Evolutionary conservation across 306 rosid genomes (phyloP), one percentile per base, ranked within the genome.

Genomic region (Lablab purpureus): DNA sequence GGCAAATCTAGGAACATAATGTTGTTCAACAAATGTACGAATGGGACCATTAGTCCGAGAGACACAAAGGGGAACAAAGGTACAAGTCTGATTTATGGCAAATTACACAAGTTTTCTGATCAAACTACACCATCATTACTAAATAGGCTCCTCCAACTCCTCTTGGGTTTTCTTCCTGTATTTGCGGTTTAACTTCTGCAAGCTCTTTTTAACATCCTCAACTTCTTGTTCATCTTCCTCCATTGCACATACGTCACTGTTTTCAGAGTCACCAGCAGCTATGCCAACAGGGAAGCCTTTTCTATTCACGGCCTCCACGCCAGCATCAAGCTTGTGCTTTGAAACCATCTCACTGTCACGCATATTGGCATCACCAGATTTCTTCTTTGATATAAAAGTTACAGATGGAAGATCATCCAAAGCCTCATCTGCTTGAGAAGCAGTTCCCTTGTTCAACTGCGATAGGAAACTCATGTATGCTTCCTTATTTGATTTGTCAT

Each of bases 301-400:
- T 70, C 23, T 85, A 69, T 63, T 81, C 52, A 67, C 17, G 3
- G 49, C n/a, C 75, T 83, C 90, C 88, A 85, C 85, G 21, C 77
- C 74, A 27, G 52, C 76, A 45, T 87, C 94, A 52, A 41, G 76
- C 77, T 80, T 90, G 40, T 43, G 84, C 80, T 86, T 85, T 4
- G 77, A 47, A 27, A 77, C 83, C 27, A 84, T 27, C 71, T 88
- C 83, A 45, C 37, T 77, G 77, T 89, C 97, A 5, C 70, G 73
- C 99, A 90, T 89, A 28, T 68, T 32, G 17, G 88, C 78, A 87
- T 88, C 94, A 18, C 80, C 82, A 6, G 85, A 70, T 90, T 90
- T 95, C 94, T 87, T 95, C 82, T 87, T 95, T 21, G 99, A 90
- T 73, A 87, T 90, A 47, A 95, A 95, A 51, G 90, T 86, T 66